Evolutionary conservation across 306 rosid species (phyloP), one percentile per base, ranked within the genome.

Genomic region (Calophaca sinica): DNA sequence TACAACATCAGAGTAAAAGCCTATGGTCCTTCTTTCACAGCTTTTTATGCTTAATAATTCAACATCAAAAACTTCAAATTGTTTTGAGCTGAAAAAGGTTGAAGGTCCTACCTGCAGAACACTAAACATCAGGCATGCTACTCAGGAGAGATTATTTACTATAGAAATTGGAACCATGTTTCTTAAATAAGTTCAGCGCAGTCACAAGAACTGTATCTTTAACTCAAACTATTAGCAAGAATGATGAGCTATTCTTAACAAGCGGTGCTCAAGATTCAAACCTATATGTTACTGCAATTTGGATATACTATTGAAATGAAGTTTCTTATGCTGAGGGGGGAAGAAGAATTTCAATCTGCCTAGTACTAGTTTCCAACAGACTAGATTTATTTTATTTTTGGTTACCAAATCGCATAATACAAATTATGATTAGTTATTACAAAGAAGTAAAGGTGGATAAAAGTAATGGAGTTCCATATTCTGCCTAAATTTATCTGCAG

Each of bases 41-140:
- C 78, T 84, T 75, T 94, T 91, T 81, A 94, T 67, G 86, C 90
- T 84, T 53, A 92, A 71, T 59, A 94, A 65, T 73, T 94, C 98
- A 79, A 94, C 92, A 44, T 92, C 99, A 80, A 94, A 94, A 76
- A 94, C 99, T 88, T 94, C 97, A 13, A 90, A 92, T 74, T 94
- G 99, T 80, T 94, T 90, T 10, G 99, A 44, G 87, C 99, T 90
- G 89, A 94, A 94, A 76, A 94, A 94, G 54, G 99, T 94, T 29
- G 99, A 92, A 76, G 99, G 98, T 66, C 99, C 99, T 14, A 92
- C 99, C 99, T 94, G 89, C 77, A 83, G 31, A 81, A 81, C 53
- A 76, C 48, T 66, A 33, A 50, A 72, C 58, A 70, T 20, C 26
- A 20, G 26, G 26, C 26, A 20, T 20, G 26, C 32, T 38, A 68